Conservation (phyloP, 1,284 basidiomycete species). For the Malassezia cuniculi region DNA sequence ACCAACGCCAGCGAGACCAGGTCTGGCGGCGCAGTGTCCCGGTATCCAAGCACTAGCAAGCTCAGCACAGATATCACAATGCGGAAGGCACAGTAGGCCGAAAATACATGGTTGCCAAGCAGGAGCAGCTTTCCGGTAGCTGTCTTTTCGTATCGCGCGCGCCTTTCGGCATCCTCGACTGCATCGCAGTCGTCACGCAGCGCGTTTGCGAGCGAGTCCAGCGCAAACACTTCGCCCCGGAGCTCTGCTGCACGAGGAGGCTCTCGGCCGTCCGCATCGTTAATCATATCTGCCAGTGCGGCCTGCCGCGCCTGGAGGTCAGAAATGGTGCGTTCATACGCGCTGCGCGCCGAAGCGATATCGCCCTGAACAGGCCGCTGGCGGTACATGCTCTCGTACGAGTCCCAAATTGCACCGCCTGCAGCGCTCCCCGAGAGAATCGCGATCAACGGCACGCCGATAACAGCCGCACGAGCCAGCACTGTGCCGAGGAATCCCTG, state of each 20-base stretch:
- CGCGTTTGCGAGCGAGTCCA: conserved; percentile 44
- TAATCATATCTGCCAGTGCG: conserved; percentile 20
- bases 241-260: conserved; percentile 3
- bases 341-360: conserved; percentile 15
- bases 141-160: conserved; percentile 39
- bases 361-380: conserved; percentile 16
- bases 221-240: conserved; percentile 5
- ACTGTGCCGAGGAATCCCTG: conserved; percentile 19
- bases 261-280: no score
- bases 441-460: conserved; percentile 47
- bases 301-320: conserved; percentile 22
- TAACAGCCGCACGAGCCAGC: conserved; percentile 43
- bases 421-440: conserved; percentile 46
- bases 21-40: conserved; percentile 38
- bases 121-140: conserved; percentile 40
- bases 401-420: conserved; percentile 46
- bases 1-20: conserved; percentile 42
- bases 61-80: conserved; percentile 20
- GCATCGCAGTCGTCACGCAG: conserved; percentile 45
- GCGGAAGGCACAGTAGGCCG: conserved; percentile 45
- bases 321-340: conserved; percentile 21
- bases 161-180: conserved; percentile 37
- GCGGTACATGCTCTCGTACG: conserved; percentile 37
- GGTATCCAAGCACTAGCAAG: conserved; percentile 20
- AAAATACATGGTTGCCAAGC: conserved; percentile 42